Conservation (phyloP, 1,139 yeast genomes). For the Casaregolazyma suthepensis region DNA sequence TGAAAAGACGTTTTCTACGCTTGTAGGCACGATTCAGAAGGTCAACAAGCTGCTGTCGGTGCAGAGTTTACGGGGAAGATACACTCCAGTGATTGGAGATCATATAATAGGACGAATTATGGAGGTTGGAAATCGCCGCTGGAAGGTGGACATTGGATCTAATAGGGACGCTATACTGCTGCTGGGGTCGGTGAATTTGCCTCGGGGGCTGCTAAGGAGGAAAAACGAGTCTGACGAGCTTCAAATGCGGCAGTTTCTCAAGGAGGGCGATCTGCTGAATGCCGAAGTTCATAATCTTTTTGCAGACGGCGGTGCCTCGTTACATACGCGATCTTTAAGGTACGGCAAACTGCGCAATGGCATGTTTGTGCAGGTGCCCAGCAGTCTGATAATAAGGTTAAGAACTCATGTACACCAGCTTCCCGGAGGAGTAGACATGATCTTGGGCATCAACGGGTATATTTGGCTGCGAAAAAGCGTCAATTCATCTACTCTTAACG, state of each 20-base stretch:
- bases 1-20: slow-evolving; percentile 73
- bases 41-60: slow-evolving; percentile 87
- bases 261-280: slow-evolving; percentile 94
- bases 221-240: slow-evolving; percentile 93
- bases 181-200: slow-evolving; percentile 93
- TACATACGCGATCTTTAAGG: slow-evolving; percentile 90
- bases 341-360: slow-evolving; percentile 96
- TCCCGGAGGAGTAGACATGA: slow-evolving; percentile 86
- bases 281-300: slow-evolving; percentile 93
- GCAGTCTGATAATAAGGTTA: slow-evolving; percentile 73
- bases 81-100: slow-evolving; percentile 93
- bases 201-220: slow-evolving; percentile 93
- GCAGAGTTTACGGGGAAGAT: slow-evolving; percentile 76
- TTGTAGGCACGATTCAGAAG: slow-evolving; percentile 82
- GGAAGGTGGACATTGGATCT: slow-evolving; percentile 97
- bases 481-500: slow-evolving; percentile 32
- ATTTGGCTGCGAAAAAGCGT: slow-evolving; percentile 84
- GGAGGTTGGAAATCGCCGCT: slow-evolving; percentile 87
- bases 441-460: slow-evolving; percentile 91
- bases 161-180: slow-evolving; percentile 86
- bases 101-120: slow-evolving; percentile 91
- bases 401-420: slow-evolving; percentile 80
- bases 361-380: slow-evolving; percentile 69
- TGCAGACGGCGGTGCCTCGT: slow-evolving; percentile 85
- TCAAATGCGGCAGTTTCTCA: slow-evolving; percentile 88